phyloP scores from a whole-genome alignment of 345 rosid genomes.

The Raphanus raphanistrum region DNA sequence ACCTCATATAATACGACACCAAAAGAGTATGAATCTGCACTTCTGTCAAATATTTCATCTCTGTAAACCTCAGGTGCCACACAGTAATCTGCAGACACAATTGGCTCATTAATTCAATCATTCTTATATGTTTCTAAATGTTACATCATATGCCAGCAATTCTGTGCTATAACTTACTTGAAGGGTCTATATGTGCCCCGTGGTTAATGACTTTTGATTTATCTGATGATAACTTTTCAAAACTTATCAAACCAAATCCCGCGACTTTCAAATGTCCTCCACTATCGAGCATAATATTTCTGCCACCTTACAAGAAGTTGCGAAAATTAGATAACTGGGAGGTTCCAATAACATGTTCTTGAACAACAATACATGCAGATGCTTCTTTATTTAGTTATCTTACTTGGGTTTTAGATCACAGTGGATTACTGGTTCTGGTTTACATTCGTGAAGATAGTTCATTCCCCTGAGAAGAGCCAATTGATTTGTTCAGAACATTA shows the following conservation, averaged over 20 bases:
- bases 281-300: conserved; percentile 96
- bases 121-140: not conserved
- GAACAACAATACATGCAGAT: conserved; percentile 20
- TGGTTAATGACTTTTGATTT: conserved; percentile 60
- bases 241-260: conserved; percentile 78
- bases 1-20: conserved; percentile 86
- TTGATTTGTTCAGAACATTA: conserved; percentile 5
- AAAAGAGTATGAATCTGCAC: conserved; percentile 77
- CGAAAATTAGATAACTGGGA: conserved; percentile 57
- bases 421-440: conserved; percentile 90
- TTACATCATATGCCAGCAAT: not conserved
- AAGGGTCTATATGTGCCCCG: conserved; percentile 46
- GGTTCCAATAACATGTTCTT: conserved; percentile 18
- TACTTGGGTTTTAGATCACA: conserved; percentile 95
- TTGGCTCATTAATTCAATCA: not conserved
- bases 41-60: conserved; percentile 69
- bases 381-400: conserved; percentile 62
- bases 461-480: conserved; percentile 64
- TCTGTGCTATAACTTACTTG: conserved; percentile 46
- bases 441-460: conserved; percentile 84
- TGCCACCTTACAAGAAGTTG: conserved; percentile 57
- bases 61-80: conserved; percentile 83
- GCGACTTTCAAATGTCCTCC: conserved; percentile 82
- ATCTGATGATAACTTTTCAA: conserved; percentile 59
- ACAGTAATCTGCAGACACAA: conserved; percentile 54